Evolutionary conservation across 2,329 filamentous ascomycete species (phyloP).

Genomic region (Monosporascus sp.): DNA sequence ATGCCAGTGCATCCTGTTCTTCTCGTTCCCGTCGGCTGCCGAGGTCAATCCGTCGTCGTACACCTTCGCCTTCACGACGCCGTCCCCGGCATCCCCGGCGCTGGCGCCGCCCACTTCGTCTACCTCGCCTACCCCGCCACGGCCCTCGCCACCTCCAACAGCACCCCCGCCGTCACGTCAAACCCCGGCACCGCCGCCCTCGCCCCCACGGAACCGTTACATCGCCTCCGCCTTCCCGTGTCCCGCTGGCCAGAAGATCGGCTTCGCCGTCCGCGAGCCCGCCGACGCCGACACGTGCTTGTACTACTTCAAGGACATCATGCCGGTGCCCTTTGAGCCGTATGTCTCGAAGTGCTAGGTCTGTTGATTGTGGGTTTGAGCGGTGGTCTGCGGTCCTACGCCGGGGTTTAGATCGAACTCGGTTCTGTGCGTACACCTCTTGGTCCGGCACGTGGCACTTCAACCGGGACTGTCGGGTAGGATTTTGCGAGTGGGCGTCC

Average conservation of each 20-base stretch:
- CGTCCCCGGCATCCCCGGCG: conserved; percentile 48
- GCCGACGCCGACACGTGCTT: conserved; percentile 45
- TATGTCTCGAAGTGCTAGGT: conserved; percentile 28
- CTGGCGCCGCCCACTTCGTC: conserved; percentile 47
- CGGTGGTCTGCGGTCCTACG: not conserved
- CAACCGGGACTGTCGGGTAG: too few relatives aligned
- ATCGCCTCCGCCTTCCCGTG: conserved; percentile 48
- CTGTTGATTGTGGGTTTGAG: not conserved
- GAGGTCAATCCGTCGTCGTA: not conserved
- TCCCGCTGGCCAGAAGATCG: conserved; percentile 45
- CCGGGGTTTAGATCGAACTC: not conserved
- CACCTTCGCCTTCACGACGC: not conserved
- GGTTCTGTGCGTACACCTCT: too few relatives aligned
- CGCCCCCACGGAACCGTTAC: conserved; percentile 49
- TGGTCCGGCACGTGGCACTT: too few relatives aligned
- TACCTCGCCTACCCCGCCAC: conserved; percentile 41
- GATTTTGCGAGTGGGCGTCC: too few relatives aligned
- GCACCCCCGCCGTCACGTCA: conserved; percentile 38
- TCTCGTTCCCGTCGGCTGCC: conserved; percentile 50
- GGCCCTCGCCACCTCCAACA: conserved; percentile 47
- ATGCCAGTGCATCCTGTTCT: conserved; percentile 59
- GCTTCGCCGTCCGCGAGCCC: conserved; percentile 41
- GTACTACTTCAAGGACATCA: conserved; percentile 60
- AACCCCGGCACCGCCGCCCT: conserved; percentile 41
- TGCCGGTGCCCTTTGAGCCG: conserved; percentile 35